A percentile compares a stretch with the other conserved stretches of the same genome.
Evolutionary conservation across 2,329 filamentous ascomycete species (phyloP).

Genomic region (Penicillium sp.): DNA sequence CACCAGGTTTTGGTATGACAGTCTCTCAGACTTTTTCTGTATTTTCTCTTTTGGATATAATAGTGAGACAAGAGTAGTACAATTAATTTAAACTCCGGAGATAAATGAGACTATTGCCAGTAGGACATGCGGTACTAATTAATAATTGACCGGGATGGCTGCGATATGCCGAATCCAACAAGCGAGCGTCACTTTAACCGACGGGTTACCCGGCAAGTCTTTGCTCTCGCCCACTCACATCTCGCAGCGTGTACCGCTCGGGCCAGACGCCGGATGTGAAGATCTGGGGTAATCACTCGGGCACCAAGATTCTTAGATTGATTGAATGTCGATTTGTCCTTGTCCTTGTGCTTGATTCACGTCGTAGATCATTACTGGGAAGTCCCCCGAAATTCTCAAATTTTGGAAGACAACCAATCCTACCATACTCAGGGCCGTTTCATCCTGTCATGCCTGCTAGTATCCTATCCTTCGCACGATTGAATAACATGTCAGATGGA

Average conservation of each 20-base stretch:
- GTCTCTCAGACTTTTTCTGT: too few relatives aligned
- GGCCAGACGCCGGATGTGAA: conserved; percentile 12
- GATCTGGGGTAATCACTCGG: conserved; percentile 2
- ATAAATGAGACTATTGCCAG: not conserved
- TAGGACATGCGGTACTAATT: conserved; percentile 2
- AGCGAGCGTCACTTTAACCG: conserved; percentile 18
- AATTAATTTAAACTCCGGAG: not conserved
- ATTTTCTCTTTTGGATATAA: too few relatives aligned
- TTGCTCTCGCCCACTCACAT: conserved; percentile 4
- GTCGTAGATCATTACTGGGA: too few relatives aligned
- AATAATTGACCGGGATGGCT: conserved; percentile 11
- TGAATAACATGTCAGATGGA: too few relatives aligned
- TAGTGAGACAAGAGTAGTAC: not conserved
- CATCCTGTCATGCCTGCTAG: too few relatives aligned
- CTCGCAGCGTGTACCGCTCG: not conserved
- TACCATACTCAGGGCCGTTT: too few relatives aligned
- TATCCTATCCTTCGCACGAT: too few relatives aligned
- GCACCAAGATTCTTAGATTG: too few relatives aligned
- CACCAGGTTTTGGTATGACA: not conserved
- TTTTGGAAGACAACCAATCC: too few relatives aligned
- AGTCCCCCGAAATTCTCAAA: too few relatives aligned
- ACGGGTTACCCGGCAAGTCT: conserved; percentile 14
- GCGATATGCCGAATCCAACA: conserved; percentile 19
- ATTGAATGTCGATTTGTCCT: too few relatives aligned
- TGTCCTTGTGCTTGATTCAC: too few relatives aligned